phyloP scores from a whole-genome alignment of 108 stramenopile species.

The Hondaea fermentalgiana region DNA sequence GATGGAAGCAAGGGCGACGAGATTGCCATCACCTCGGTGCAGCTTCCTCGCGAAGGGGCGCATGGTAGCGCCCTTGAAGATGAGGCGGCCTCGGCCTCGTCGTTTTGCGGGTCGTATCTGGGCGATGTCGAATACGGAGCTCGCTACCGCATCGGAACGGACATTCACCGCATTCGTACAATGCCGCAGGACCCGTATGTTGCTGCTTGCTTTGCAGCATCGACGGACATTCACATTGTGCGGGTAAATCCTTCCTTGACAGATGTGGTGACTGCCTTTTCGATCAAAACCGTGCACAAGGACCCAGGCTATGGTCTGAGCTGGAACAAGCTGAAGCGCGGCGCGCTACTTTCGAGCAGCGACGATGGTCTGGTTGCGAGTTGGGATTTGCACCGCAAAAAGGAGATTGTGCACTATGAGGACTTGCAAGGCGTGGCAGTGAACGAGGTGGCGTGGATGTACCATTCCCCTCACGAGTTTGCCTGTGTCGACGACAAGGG shows the following conservation, averaged over 20 bases:
- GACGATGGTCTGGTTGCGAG: background rate
- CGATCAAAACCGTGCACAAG: background rate
- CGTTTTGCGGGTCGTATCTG: background rate
- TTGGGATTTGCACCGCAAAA: background rate
- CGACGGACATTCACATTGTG: background rate
- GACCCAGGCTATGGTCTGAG: background rate
- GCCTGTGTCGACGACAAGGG: background rate
- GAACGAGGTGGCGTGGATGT: background rate
- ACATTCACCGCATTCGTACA: background rate
- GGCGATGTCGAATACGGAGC: background rate
- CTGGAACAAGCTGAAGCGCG: background rate
- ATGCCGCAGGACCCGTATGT: background rate
- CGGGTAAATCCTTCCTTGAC: background rate
- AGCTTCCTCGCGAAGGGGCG: background rate
- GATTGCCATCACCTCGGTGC: background rate
- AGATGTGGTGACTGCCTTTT: background rate
- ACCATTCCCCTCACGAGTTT: background rate
- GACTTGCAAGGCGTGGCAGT: background rate
- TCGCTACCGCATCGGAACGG: background rate
- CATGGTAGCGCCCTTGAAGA: background rate
- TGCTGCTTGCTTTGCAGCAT: background rate
- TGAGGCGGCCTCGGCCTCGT: background rate
- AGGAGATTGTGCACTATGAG: background rate
- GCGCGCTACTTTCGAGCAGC: background rate
- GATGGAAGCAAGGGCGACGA: background rate